These are phyloP conservation scores for Dryadomyces quercivorus DNA, from an alignment of 2,329 filamentous ascomycete genomes.

Conservation along the genomic window DNA sequence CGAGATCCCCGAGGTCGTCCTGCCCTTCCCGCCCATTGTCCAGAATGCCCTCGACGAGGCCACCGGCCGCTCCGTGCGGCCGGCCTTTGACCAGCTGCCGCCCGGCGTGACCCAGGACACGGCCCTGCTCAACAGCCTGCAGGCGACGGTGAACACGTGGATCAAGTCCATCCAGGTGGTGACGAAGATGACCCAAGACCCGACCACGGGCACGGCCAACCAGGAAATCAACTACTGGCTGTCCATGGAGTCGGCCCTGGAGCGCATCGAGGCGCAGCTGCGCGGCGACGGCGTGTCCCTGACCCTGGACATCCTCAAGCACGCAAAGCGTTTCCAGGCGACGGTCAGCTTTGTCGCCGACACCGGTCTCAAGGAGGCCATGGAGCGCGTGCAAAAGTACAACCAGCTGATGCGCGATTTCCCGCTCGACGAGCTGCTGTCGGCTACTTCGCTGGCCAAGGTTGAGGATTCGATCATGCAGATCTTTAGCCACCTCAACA, in stretches of 20 bases:
- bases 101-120: conserved; percentile 70
- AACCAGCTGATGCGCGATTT: conserved; percentile 99
- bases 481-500: conserved; percentile 92
- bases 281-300: conserved; percentile 78
- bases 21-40: conserved; percentile 81
- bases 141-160: conserved; percentile 91
- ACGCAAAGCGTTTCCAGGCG: conserved; percentile 95
- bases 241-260: conserved; percentile 87
- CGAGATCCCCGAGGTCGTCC: conserved; percentile 83
- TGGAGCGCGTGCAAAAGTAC: conserved; percentile 95
- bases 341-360: conserved; percentile 95
- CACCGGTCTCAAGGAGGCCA: conserved; percentile 89
- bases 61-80: conserved; percentile 49
- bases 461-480: conserved; percentile 78
- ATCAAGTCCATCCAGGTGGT: conserved; percentile 97
- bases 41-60: conserved; percentile 76
- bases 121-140: conserved; percentile 83
- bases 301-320: conserved; percentile 88
- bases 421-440: conserved; percentile 85
- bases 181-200: conserved; percentile 85
- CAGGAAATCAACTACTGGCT: conserved; percentile 99
- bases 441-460: conserved; percentile 79
- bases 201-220: conserved; percentile 63
- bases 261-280: conserved; percentile 82
- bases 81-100: conserved; percentile 70